Base-by-base conservation (phyloP, 1,284 basidiomycete genomes). In the Puccinia horiana region DNA sequence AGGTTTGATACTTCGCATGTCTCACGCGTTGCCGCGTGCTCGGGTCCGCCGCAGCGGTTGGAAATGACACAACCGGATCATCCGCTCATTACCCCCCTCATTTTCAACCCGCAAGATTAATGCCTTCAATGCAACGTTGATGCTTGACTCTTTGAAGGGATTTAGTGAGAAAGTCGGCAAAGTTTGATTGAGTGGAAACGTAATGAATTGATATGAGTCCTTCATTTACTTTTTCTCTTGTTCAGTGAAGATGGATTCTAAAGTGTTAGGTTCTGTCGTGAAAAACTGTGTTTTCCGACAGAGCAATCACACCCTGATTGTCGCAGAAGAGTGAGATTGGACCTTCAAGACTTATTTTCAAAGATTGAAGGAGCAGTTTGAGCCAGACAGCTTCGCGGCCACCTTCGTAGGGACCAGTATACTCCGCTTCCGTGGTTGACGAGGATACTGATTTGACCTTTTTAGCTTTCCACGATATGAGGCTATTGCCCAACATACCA, bases 141-240 rank as follows among this genome's bases (percentile, higher is more conserved):
- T 40, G 70, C 44, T 73, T 73, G 14, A 52, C 35, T 18, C 73
- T 44, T 9, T 54, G 4, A 29, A 75, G 49, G 14, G 73, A 23
- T 40, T 75, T 75, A 8, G 35, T 72, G 5, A 42, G 29, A 40
- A 72, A 44, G 29, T 72, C 69, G 20, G 69, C 35, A 5, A 72
- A 20, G 23, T 29, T 72, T 4, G 37, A 32, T 3, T 72, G 42
- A 14, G 69, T 72, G 14, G 69, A 40, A 49, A 26, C 16, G 69
- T 72, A 72, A 6, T 47, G 20, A 18, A 18, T 9, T 44, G 20
- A 18, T 5, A 37, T 23, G 23, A 23, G 6, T 44, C 23, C 5
- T 72, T 44, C 35, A 6, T 6, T 26, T 4, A 72, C 26, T 23
- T 23, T 4, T 47, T 72, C 69, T n/a, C 44, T 42, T 12, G 47